These are phyloP conservation scores for Cutaneotrichosporon cavernicola DNA, from an alignment of 1,284 basidiomycete species.

Conservation along the genomic window DNA sequence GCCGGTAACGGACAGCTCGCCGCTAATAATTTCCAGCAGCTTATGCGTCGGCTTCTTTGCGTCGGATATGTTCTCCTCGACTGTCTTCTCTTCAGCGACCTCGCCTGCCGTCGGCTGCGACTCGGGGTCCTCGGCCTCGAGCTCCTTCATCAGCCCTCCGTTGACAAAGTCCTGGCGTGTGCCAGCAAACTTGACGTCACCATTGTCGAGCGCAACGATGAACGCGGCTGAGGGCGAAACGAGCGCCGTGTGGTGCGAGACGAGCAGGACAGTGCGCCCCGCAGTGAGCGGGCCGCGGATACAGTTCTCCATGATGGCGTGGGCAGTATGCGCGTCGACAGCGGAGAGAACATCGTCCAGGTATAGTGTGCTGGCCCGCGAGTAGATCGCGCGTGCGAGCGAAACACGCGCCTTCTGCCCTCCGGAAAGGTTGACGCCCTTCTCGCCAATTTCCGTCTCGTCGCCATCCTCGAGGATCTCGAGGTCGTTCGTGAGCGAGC, in stretches of 20 bases:
- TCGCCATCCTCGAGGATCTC: slow-evolving; percentile 92
- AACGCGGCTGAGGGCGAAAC: slow-evolving; percentile 47
- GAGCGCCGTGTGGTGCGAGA: slow-evolving; percentile 70
- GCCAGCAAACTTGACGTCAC: slow-evolving; percentile 74
- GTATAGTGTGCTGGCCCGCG: slow-evolving; percentile 76
- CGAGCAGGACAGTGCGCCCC: slow-evolving; percentile 76
- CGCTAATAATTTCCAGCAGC: slow-evolving; percentile 35
- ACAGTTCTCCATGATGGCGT: slow-evolving; percentile 77
- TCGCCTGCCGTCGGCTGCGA: slow-evolving; percentile 54
- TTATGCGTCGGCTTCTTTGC: slow-evolving; percentile 42
- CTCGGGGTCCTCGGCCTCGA: slow-evolving; percentile 62
- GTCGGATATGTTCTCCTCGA: slow-evolving; percentile 36
- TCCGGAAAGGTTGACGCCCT: slow-evolving; percentile 76
- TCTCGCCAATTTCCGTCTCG: slow-evolving; percentile 63
- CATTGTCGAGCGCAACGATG: slow-evolving; percentile 72
- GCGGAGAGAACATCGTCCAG: slow-evolving; percentile 67
- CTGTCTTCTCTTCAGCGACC: slow-evolving; percentile 50
- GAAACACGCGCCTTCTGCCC: slow-evolving; percentile 92
- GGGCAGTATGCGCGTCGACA: slow-evolving; percentile 82
- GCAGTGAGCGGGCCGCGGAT: slow-evolving; percentile 78
- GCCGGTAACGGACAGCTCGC: slow-evolving; percentile 22
- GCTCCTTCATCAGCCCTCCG: slow-evolving; percentile 64
- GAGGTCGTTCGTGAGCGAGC: slow-evolving; percentile 76
- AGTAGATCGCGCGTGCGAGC: slow-evolving; percentile 90
- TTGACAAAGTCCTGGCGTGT: slow-evolving; percentile 64